Evolutionary conservation across 352 stramenopile species (phyloP).

Genomic region (Phytophthora pinifolia): DNA sequence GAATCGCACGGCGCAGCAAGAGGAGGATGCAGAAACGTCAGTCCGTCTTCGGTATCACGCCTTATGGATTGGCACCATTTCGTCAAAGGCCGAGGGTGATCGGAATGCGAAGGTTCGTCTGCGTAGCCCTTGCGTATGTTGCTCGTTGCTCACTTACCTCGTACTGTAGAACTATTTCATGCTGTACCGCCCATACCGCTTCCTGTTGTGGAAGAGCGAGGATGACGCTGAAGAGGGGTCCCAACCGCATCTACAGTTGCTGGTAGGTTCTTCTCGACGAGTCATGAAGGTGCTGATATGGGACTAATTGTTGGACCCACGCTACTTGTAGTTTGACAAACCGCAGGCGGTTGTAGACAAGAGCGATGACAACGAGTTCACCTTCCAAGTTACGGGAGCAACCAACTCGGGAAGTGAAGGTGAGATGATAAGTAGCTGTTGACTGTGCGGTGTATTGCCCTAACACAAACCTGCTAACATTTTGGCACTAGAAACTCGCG

Average conservation of each 20-base stretch:
- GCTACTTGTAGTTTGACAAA: slow-evolving; percentile 56
- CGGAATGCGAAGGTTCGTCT: slow-evolving; percentile 63
- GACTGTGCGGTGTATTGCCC: not conserved
- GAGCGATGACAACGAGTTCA: slow-evolving; percentile 58
- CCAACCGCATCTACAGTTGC: slow-evolving; percentile 52
- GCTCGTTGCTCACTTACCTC: not conserved
- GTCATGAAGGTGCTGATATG: not conserved
- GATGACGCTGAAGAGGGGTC: slow-evolving; percentile 70
- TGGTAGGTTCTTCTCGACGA: slow-evolving; percentile 40
- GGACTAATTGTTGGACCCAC: not conserved
- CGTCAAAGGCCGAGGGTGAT: slow-evolving; percentile 65
- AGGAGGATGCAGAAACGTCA: slow-evolving; percentile 47
- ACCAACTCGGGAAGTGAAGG: slow-evolving; percentile 51
- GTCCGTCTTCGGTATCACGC: slow-evolving; percentile 66
- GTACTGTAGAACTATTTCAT: slow-evolving; percentile 42
- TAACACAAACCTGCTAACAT: not conserved
- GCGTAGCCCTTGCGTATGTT: no score
- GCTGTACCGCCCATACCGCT: slow-evolving; percentile 70
- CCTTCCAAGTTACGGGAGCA: slow-evolving; percentile 64
- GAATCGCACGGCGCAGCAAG: slow-evolving; percentile 43
- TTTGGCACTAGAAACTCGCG: slow-evolving; percentile 52
- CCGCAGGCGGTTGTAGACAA: slow-evolving; percentile 60
- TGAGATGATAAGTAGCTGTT: slow-evolving; percentile 18
- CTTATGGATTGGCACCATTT: slow-evolving; percentile 61
- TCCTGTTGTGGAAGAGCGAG: slow-evolving; percentile 77